A percentile compares a stretch with the other conserved stretches of the same genome.
Evolutionary conservation across 768 basidiomycete genomes (phyloP).

Genomic region (Tephrocybe sp.): DNA sequence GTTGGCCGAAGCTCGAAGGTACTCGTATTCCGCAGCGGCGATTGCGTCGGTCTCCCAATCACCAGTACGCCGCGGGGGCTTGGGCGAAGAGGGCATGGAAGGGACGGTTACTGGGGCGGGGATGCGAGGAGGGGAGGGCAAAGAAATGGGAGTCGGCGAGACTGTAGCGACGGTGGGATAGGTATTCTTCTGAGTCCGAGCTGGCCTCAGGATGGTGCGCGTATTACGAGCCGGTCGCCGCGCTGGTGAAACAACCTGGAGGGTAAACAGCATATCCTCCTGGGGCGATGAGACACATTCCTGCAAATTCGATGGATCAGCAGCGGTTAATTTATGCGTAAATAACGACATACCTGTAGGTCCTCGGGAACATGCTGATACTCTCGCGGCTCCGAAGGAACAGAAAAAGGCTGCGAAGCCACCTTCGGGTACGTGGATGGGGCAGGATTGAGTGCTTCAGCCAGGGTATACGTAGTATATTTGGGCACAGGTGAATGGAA

Average conservation of each 20-base stretch:
- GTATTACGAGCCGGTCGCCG: conserved; percentile 3
- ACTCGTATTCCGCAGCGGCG: not conserved
- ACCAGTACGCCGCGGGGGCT: conserved; percentile 7
- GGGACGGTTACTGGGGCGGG: not conserved
- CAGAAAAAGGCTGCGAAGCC: not conserved
- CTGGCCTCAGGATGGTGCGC: not conserved
- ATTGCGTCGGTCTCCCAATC: conserved; percentile 16
- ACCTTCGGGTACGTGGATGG: not conserved
- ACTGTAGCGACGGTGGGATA: not conserved
- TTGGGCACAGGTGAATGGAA: not conserved
- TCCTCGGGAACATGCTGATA: no score
- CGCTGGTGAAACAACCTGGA: conserved; percentile 4
- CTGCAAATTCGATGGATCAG: no score
- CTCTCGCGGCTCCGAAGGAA: no score
- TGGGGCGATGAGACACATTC: no score
- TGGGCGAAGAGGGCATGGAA: not conserved
- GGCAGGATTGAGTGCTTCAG: not conserved
- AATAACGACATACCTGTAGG: not conserved
- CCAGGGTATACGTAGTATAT: conserved; percentile 3
- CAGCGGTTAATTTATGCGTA: not conserved
- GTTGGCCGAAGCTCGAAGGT: not conserved
- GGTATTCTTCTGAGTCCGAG: not conserved
- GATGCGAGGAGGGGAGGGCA: not conserved
- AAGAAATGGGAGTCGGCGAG: not conserved
- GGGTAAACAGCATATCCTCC: not conserved